Evolutionary conservation across 345 rosid species (phyloP).

Genomic region (Melaleuca alternifolia): DNA sequence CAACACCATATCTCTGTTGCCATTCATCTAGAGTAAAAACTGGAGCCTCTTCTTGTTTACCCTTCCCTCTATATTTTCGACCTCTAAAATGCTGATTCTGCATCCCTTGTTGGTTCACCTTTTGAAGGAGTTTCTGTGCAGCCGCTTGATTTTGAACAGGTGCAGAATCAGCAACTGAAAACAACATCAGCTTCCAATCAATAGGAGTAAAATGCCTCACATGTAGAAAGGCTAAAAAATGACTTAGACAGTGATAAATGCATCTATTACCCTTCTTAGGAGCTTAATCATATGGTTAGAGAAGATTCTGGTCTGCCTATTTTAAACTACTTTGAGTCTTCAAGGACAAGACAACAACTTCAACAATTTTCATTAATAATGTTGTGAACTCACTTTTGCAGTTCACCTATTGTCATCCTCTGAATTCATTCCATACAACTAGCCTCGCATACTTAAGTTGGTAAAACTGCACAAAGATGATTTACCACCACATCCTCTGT

Average conservation of each 20-base stretch:
- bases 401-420: background rate
- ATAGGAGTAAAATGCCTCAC: background rate
- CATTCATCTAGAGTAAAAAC: constrained; percentile 66
- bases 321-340: background rate
- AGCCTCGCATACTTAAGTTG: background rate
- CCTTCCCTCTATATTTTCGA: constrained; percentile 44
- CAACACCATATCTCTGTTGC: constrained; percentile 46
- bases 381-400: background rate
- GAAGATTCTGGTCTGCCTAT: background rate
- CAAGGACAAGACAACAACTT: background rate
- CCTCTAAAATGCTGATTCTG: constrained; percentile 29
- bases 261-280: background rate
- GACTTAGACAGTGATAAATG: background rate
- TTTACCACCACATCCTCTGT: background rate
- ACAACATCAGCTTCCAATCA: background rate
- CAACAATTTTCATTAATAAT: background rate
- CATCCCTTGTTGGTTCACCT: constrained; percentile 45
- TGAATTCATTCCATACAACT: background rate
- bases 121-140: constrained; percentile 75
- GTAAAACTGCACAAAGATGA: background rate
- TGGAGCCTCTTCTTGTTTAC: constrained; percentile 39
- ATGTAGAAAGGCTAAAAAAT: background rate
- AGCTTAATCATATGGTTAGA: background rate
- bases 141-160: constrained; percentile 94
- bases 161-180: constrained; percentile 49